Evolutionary conservation across 164 flowering plant species (phyloP).

Genomic region (Magnolia sinica): DNA sequence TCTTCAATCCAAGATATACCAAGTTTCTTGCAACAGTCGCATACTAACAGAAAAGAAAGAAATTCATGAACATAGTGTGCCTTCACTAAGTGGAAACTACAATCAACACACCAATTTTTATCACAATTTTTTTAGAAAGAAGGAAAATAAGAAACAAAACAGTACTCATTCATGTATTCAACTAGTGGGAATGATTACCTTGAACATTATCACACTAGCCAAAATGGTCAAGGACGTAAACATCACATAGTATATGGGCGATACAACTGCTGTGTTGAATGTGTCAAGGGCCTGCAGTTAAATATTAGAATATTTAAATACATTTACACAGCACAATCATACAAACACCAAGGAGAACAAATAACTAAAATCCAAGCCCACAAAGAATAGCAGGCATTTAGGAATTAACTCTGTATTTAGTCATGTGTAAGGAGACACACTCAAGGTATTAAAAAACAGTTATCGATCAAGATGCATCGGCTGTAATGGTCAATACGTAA

Average conservation of each 20-base stretch:
- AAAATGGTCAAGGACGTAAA: conserved; percentile 81
- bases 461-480: too few relatives aligned
- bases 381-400: neutral
- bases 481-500: too few relatives aligned
- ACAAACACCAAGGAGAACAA: neutral
- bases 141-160: neutral
- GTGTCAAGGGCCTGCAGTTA: conserved; percentile 84
- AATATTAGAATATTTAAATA: neutral
- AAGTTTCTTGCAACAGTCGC: neutral
- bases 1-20: neutral
- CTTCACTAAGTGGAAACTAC: neutral
- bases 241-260: conserved; percentile 84
- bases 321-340: neutral
- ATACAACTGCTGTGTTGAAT: conserved; percentile 89
- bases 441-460: too few relatives aligned
- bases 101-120: neutral
- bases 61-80: neutral
- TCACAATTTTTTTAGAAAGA: neutral
- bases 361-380: neutral
- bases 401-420: neutral
- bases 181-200: conserved; percentile 40
- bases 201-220: conserved; percentile 89
- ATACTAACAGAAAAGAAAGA: neutral
- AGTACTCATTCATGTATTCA: neutral
- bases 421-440: too few relatives aligned